Evolutionary conservation across 2,329 filamentous ascomycete species (phyloP).

Genomic region (Cladosporium sp.): DNA sequence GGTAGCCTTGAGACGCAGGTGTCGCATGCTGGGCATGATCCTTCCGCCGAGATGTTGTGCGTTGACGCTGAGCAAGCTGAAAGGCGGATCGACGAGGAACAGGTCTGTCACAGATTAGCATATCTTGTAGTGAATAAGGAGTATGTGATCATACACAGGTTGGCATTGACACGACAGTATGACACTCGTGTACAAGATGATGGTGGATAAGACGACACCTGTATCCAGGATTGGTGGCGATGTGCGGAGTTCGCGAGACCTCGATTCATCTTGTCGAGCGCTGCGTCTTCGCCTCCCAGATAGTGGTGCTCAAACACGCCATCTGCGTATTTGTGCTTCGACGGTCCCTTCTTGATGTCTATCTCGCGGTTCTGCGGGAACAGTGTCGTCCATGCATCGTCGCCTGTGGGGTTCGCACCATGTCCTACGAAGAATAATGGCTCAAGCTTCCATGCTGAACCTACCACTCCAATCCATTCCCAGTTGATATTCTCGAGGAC

Average conservation of each 20-base stretch:
- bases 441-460: not conserved
- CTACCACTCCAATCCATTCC: slow-evolving; percentile 5
- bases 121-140: no score
- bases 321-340: not conserved
- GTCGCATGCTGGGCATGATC: no score
- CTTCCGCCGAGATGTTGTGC: no score
- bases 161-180: slow-evolving; percentile 8
- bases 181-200: slow-evolving; percentile 12
- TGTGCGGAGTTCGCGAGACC: not conserved
- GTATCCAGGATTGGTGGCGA: not conserved
- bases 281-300: not conserved
- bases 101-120: no score
- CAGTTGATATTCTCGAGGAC: slow-evolving; percentile 8
- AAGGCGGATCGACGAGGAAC: no score
- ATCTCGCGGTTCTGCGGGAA: no score
- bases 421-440: slow-evolving; percentile 7
- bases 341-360: no score
- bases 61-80: no score
- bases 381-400: not conserved
- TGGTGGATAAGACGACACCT: not conserved
- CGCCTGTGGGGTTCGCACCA: slow-evolving; percentile 3
- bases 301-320: slow-evolving; percentile 11
- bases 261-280: not conserved
- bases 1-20: no score
- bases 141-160: no score